Evolutionary conservation across 257 asterid species (phyloP).

Genomic region (Solanum tarapatanum): DNA sequence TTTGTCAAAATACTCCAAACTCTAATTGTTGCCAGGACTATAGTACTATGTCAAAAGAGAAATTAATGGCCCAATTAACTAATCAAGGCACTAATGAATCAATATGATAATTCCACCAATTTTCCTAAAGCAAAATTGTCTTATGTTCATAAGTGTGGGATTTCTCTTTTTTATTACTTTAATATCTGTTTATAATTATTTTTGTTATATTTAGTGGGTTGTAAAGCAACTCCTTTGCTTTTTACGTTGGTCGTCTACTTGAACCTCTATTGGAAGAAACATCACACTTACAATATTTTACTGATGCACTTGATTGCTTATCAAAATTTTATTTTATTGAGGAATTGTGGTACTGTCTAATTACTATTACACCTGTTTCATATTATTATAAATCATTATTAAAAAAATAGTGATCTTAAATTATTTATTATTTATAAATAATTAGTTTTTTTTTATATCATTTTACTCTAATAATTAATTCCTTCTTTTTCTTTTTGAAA

Average conservation of each 20-base stretch:
- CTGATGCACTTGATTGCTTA: no score
- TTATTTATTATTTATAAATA: no score
- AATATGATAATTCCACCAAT: not conserved
- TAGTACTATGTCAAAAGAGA: not conserved
- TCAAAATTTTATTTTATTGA: no score
- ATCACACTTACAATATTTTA: no score
- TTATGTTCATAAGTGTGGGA: not conserved
- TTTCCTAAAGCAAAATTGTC: not conserved
- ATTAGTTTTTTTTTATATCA: no score
- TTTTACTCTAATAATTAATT: no score
- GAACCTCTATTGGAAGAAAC: not conserved
- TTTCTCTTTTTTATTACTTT: not conserved
- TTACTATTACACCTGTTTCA: no score
- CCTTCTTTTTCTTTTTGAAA: no score
- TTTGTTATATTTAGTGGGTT: not conserved
- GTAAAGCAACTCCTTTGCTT: constrained; percentile 7
- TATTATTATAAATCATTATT: no score
- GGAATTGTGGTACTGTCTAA: no score
- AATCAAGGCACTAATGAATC: not conserved
- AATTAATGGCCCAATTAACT: not conserved
- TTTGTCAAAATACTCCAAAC: not conserved
- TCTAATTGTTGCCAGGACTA: not conserved
- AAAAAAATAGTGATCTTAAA: no score
- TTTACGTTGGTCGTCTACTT: constrained; percentile 13
- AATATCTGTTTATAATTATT: not conserved